Conservation (phyloP, 805 yeast genomes). For the Saturnispora sekii region DNA sequence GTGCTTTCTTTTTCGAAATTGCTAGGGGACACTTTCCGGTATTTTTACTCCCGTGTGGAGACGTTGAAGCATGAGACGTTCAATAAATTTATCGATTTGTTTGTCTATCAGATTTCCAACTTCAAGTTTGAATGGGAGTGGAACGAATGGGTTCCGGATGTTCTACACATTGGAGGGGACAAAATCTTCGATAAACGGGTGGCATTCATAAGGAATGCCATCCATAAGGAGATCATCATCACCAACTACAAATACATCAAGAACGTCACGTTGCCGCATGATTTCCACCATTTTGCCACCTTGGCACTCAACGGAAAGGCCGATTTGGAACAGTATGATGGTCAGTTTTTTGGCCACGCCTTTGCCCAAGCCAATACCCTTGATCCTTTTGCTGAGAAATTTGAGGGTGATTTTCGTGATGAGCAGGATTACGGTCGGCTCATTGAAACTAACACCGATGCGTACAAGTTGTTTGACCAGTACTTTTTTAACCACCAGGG, state of each 20-base stretch:
- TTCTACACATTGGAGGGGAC: slow-evolving; percentile 36
- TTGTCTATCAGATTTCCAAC: slow-evolving; percentile 85
- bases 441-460: slow-evolving; percentile 19
- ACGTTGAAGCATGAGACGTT: slow-evolving; percentile 68
- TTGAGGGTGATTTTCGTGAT: slow-evolving; percentile 8
- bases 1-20: slow-evolving; percentile 73
- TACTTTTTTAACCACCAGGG: slow-evolving; percentile 27
- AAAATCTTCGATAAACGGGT: slow-evolving; percentile 61
- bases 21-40: slow-evolving; percentile 84
- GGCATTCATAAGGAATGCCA: slow-evolving; percentile 65
- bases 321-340: slow-evolving; percentile 30
- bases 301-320: slow-evolving; percentile 30
- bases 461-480: slow-evolving; percentile 24
- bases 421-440: slow-evolving; percentile 16
- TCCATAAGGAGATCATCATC: slow-evolving; percentile 75
- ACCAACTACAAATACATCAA: slow-evolving; percentile 61
- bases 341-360: slow-evolving; percentile 24
- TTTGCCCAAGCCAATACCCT: slow-evolving; percentile 16
- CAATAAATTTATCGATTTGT: slow-evolving; percentile 76
- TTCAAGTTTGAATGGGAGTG: slow-evolving; percentile 97
- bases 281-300: slow-evolving; percentile 41
- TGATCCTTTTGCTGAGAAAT: slow-evolving; percentile 5
- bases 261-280: slow-evolving; percentile 57
- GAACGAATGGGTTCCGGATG: slow-evolving; percentile 75
- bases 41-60: slow-evolving; percentile 58